Percentiles rank a stretch among this genome's conserved stretches.
Conservation (phyloP, 176 grass and related monocot species). For the Rhynchospora breviuscula region DNA sequence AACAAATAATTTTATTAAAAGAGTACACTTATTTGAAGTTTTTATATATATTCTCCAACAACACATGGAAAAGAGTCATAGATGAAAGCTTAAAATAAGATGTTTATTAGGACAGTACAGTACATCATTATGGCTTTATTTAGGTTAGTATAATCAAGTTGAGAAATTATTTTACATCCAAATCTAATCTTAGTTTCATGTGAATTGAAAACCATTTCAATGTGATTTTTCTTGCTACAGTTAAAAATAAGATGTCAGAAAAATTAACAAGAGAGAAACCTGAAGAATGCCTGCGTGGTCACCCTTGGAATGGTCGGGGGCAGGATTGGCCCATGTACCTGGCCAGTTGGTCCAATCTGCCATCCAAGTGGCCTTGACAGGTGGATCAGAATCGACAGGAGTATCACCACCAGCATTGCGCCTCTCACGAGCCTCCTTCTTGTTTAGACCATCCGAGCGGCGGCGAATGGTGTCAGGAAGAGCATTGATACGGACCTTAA, state of each 20-base stretch:
- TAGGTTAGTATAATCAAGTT: not conserved
- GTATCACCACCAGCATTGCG: conserved; percentile 26
- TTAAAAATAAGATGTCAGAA: not conserved
- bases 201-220: not conserved
- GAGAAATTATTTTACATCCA: not conserved
- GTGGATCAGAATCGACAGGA: not conserved
- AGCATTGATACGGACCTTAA: conserved; percentile 70
- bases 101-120: not conserved
- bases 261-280: conserved; percentile 14
- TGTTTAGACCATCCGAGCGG: conserved; percentile 49
- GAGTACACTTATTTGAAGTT: not conserved
- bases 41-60: not conserved
- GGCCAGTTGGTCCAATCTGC: conserved; percentile 81
- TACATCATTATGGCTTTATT: not conserved
- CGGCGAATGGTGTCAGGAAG: conserved; percentile 58
- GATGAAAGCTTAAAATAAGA: not conserved
- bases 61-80: not conserved
- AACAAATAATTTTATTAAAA: not conserved
- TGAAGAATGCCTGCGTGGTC: conserved; percentile 84
- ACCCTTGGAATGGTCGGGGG: conserved; percentile 72
- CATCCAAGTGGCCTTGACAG: conserved; percentile 63
- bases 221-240: not conserved
- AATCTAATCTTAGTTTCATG: not conserved
- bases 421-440: conserved; percentile 40
- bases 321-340: conserved; percentile 51